Conservation (phyloP, 2,329 filamentous ascomycete genomes). For the Clathrospora elynae region DNA sequence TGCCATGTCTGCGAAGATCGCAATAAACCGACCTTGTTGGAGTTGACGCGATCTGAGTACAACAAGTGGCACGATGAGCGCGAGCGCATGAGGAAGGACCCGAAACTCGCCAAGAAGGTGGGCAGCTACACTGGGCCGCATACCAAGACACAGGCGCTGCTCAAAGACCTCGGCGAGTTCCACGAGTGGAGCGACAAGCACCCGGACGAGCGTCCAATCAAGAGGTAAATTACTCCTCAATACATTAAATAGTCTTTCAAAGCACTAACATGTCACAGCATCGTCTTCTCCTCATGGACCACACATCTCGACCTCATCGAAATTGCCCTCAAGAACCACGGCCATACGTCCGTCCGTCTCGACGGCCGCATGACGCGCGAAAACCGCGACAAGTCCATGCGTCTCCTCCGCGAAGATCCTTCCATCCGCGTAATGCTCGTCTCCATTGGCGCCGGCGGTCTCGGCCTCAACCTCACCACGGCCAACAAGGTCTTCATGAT, state of each 20-base stretch:
- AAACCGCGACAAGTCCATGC: conserved; percentile 75
- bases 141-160: conserved; percentile 84
- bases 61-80: conserved; percentile 59
- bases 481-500: conserved; percentile 92
- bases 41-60: conserved; percentile 66
- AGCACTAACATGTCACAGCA: conserved; percentile 51
- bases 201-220: conserved; percentile 74
- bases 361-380: conserved; percentile 85
- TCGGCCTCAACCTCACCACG: conserved; percentile 87
- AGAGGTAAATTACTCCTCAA: conserved; percentile 55
- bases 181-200: conserved; percentile 65
- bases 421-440: conserved; percentile 81
- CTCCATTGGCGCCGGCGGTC: conserved; percentile 87
- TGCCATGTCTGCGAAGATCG: conserved; percentile 73
- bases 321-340: conserved; percentile 70
- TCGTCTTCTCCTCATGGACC: conserved; percentile 97
- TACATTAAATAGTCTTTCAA: background rate
- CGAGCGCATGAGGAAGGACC: conserved; percentile 59
- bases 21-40: conserved; percentile 68
- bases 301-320: conserved; percentile 91
- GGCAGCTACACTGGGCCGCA: conserved; percentile 82
- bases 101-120: conserved; percentile 63
- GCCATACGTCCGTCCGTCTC: conserved; percentile 76
- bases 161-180: conserved; percentile 72
- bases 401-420: conserved; percentile 74